Percentiles rank a stretch among this genome's conserved stretches.
These are phyloP conservation scores for Capsicum chinense DNA, from an alignment of 257 asterid species.

Conservation along the genomic window DNA sequence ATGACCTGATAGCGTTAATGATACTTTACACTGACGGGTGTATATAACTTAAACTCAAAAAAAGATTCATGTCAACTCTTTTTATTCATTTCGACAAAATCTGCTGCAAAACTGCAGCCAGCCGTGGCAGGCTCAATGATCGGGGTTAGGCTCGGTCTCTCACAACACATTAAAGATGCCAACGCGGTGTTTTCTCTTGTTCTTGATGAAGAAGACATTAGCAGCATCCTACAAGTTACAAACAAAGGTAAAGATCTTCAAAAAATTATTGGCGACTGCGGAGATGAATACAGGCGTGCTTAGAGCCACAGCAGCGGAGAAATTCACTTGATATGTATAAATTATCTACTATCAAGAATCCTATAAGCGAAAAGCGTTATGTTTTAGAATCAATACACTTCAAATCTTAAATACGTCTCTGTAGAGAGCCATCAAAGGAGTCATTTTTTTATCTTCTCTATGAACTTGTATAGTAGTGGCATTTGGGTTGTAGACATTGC, in stretches of 20 bases:
- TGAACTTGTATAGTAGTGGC: neutral
- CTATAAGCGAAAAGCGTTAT: neutral
- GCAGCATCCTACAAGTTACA: conserved; percentile 65
- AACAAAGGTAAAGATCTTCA: conserved; percentile 80
- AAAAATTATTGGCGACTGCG: conserved; percentile 82
- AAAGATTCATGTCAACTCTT: no score
- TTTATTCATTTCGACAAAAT: conserved; percentile 10
- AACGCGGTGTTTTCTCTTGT: conserved; percentile 69
- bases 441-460: neutral
- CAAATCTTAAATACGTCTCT: neutral
- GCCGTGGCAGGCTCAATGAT: conserved; percentile 97
- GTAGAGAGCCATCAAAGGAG: neutral
- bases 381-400: neutral
- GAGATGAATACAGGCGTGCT: conserved; percentile 86
- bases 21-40: neutral
- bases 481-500: neutral
- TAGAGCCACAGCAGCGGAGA: conserved; percentile 27
- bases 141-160: conserved; percentile 89
- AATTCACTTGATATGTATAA: conserved; percentile 5
- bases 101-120: conserved; percentile 58
- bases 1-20: neutral
- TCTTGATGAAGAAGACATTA: conserved; percentile 76
- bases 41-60: neutral
- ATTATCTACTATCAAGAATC: neutral
- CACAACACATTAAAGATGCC: conserved; percentile 75